Conservation (phyloP, 768 basidiomycete genomes). For the Postia placenta region DNA sequence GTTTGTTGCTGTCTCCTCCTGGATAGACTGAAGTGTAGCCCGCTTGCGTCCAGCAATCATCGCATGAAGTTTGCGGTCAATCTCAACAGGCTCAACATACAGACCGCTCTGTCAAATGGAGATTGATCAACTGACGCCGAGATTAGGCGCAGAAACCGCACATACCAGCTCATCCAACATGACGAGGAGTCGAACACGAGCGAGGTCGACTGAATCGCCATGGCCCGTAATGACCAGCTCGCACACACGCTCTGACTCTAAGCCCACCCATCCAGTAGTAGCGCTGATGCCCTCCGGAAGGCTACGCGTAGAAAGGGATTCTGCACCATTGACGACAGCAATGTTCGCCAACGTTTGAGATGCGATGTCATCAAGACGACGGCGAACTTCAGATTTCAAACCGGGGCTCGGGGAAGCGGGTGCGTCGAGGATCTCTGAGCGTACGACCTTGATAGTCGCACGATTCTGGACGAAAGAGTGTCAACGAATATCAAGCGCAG, state of each 20-base stretch:
- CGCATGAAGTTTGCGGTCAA: constrained; percentile 90
- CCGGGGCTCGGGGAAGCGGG: constrained; percentile 71
- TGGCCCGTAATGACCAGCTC: constrained; percentile 88
- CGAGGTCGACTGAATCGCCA: constrained; percentile 86
- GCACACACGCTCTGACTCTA: constrained; percentile 92
- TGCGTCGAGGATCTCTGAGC: constrained; percentile 89
- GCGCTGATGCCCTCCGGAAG: constrained; percentile 73
- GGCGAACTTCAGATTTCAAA: constrained; percentile 77
- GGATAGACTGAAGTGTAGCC: constrained; percentile 79
- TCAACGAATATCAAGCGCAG: constrained; percentile 6
- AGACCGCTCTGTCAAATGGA: constrained; percentile 65
- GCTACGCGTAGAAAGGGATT: constrained; percentile 66
- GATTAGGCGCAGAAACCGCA: constrained; percentile 12
- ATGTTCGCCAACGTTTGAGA: constrained; percentile 90
- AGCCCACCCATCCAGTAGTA: constrained; percentile 78
- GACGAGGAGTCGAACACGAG: constrained; percentile 84
- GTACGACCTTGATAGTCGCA: constrained; percentile 81
- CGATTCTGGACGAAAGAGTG: constrained; percentile 53
- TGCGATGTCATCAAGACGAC: constrained; percentile 90
- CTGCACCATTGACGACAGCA: constrained; percentile 84
- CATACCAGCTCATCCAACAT: constrained; percentile 93
- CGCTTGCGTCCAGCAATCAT: constrained; percentile 91
- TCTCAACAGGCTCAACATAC: constrained; percentile 86
- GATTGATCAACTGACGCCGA: neutral
- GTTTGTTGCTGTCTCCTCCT: constrained; percentile 96